phyloP scores from a whole-genome alignment of 169 alveolate species.

The Nephromyces sp. region DNA sequence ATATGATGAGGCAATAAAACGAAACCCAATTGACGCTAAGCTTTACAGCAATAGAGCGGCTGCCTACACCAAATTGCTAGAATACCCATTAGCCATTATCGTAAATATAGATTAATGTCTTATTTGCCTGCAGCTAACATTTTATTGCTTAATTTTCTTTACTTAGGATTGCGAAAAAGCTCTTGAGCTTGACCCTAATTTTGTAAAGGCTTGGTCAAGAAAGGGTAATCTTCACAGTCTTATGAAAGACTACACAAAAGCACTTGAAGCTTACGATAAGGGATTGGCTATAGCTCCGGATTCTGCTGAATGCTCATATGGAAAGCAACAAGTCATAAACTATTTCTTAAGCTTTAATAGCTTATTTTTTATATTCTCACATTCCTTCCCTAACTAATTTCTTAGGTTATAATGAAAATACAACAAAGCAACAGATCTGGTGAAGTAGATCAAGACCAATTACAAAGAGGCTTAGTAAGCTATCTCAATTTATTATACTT shows the following conservation, averaged over 20 bases:
- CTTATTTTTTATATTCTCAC: background rate
- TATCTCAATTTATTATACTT: conserved; percentile 15
- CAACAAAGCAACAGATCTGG: background rate
- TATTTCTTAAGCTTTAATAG: background rate
- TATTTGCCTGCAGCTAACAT: too few species aligned
- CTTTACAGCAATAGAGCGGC: conserved; percentile 93
- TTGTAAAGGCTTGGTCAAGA: conserved; percentile 89
- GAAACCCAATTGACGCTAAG: conserved; percentile 91
- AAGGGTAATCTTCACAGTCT: conserved; percentile 86
- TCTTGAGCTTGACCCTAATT: conserved; percentile 85
- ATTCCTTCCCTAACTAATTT: background rate
- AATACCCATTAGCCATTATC: conserved; percentile 87
- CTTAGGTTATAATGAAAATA: background rate
- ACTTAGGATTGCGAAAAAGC: conserved; percentile 82
- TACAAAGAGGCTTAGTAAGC: background rate
- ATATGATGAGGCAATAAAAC: conserved; percentile 89
- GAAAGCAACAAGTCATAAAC: conserved; percentile 52
- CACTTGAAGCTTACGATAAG: conserved; percentile 84
- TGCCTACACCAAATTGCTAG: conserved; percentile 85
- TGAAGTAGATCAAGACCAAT: background rate
- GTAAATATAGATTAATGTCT: too few species aligned
- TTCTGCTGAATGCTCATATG: conserved; percentile 69
- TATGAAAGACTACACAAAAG: conserved; percentile 94
- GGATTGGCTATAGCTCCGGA: conserved; percentile 87
- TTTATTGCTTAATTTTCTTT: too few species aligned